Base-by-base conservation (phyloP, 1,284 basidiomycete genomes). In the Sanghuangporus sanghuang region DNA sequence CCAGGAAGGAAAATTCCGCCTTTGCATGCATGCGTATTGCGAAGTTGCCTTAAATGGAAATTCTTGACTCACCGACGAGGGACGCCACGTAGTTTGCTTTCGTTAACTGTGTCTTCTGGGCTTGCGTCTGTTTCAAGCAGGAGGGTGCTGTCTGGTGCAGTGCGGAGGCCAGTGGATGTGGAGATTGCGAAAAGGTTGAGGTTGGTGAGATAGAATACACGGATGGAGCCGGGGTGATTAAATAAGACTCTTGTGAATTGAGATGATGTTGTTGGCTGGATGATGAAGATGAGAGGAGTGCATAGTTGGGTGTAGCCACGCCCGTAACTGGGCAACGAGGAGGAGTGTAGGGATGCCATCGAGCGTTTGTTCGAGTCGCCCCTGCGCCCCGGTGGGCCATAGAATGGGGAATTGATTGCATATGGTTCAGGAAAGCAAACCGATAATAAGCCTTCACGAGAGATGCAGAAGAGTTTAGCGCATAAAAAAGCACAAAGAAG, bases 11-110 rank as follows among this genome's bases (percentile, higher is more conserved):
- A 64, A 12, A 62, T 59, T 64, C 57, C 46, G 49, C 11, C 44
- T 50, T 59, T 46, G 36, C 35, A 39, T 11, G 58, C 48, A n/a
- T 3, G 53, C 9, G 36, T 32, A 36, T 54, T 32, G 53, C 21
- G 16, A 54, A 16, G 32, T 36, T 54, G 53, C 53, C 53, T 35
- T 36, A 32, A 36, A 54, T 54, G 53, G 53, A 49, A 57, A 49
- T 32, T 44, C 27, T 49, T 54, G 58, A 80, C 87, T 77, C 72
- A 90, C 89, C 87, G 70, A 91, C 85, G 64, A 90, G 77, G 72
- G 79, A 79, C 65, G 81, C 73, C 53, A 83, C 85, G 77, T 85
- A 85, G 76, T 86, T 86, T 70, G 79, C 80, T 74, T 86, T 88
- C 68, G 69, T 80, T 79, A 57, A 71, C 62, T 67, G 72, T 65